Conservation (phyloP, 2,329 filamentous ascomycete species). For the Nemania sp. region DNA sequence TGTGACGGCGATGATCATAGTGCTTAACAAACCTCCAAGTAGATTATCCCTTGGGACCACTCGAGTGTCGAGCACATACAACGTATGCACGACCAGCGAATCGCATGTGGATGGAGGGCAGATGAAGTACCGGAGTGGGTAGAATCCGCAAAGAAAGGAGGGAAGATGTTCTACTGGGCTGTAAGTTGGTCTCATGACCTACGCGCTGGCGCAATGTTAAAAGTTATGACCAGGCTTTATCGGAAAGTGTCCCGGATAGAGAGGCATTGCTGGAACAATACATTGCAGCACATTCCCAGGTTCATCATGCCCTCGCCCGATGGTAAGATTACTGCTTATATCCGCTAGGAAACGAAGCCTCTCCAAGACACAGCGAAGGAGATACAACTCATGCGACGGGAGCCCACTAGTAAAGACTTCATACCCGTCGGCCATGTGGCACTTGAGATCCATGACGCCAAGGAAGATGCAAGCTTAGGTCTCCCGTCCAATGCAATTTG, state of each 20-base stretch:
- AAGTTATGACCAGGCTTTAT: slow-evolving; percentile 34
- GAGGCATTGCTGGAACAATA: slow-evolving; percentile 40
- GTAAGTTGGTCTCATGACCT: slow-evolving; percentile 34
- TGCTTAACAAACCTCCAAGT: slow-evolving; percentile 12
- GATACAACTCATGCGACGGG: slow-evolving; percentile 35
- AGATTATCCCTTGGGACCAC: slow-evolving; percentile 51
- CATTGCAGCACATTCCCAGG: slow-evolving; percentile 37
- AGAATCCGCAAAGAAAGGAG: slow-evolving; percentile 40
- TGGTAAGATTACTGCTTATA: slow-evolving; percentile 4
- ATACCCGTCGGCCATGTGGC: slow-evolving; percentile 47
- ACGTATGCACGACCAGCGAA: slow-evolving; percentile 48
- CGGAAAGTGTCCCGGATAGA: slow-evolving; percentile 36
- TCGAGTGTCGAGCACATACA: slow-evolving; percentile 44
- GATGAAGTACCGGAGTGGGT: slow-evolving; percentile 44
- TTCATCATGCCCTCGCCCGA: slow-evolving; percentile 21
- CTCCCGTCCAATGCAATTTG: slow-evolving; percentile 42
- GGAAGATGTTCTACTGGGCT: slow-evolving; percentile 47
- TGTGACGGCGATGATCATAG: background rate
- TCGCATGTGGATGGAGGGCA: slow-evolving; percentile 50
- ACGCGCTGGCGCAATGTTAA: slow-evolving; percentile 15
- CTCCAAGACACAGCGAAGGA: slow-evolving; percentile 43
- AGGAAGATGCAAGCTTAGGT: slow-evolving; percentile 38
- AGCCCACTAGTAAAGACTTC: slow-evolving; percentile 40
- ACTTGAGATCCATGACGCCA: slow-evolving; percentile 39
- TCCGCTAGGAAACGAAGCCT: slow-evolving; percentile 38